Evolutionary conservation across 805 yeast species (phyloP).

Genomic region (Starmerella riodocensis): DNA sequence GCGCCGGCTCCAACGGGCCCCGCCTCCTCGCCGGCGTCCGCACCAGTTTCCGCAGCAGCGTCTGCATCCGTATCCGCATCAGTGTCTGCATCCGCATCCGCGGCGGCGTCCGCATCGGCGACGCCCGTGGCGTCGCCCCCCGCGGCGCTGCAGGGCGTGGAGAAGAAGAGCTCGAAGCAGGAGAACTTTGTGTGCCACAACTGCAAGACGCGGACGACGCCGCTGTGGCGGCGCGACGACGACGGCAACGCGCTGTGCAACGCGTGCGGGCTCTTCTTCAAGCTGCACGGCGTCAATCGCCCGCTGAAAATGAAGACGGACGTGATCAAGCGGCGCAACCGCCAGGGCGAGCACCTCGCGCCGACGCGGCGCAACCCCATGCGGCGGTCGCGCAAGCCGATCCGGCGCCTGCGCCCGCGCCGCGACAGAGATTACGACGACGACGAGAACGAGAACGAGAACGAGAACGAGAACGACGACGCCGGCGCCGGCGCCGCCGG

Average conservation of each 20-base stretch:
- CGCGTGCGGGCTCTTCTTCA: slow-evolving; percentile 88
- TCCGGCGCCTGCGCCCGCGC: slow-evolving; percentile 1
- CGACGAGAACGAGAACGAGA: neutral
- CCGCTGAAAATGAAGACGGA: slow-evolving; percentile 86
- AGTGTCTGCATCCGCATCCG: neutral
- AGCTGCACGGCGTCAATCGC: slow-evolving; percentile 87
- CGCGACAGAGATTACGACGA: neutral
- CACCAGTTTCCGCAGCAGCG: neutral
- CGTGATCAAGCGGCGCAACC: slow-evolving; percentile 80
- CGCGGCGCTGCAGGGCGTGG: neutral
- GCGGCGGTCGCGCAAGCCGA: too few relatives aligned
- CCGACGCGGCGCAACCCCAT: slow-evolving; percentile 7
- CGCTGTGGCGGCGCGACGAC: slow-evolving; percentile 87
- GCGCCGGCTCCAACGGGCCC: neutral
- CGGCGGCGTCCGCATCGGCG: neutral
- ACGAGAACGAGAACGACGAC: neutral
- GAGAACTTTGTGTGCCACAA: slow-evolving; percentile 46
- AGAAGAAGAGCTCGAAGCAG: neutral
- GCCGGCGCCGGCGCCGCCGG: slow-evolving; percentile 1
- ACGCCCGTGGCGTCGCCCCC: neutral
- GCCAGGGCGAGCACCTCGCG: slow-evolving; percentile 29
- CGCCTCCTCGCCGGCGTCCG: neutral
- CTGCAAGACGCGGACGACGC: slow-evolving; percentile 85
- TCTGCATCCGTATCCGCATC: neutral
- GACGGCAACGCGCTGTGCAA: slow-evolving; percentile 88